phyloP scores from a whole-genome alignment of 2,329 filamentous ascomycete genomes.

The Xylariaceae sp. region DNA sequence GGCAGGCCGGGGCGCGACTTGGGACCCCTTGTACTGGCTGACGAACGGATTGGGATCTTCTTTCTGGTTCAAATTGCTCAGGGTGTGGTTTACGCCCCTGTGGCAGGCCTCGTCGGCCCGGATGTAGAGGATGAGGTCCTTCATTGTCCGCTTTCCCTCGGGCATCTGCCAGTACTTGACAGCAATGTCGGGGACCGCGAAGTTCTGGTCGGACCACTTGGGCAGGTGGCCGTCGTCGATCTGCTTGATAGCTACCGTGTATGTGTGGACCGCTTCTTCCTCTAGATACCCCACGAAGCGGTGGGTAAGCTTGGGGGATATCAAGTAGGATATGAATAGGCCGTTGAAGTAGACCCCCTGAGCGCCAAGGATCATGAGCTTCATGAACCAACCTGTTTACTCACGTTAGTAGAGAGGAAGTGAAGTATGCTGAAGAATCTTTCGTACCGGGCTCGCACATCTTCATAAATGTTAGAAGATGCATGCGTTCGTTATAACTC shows the following conservation, averaged over 20 bases:
- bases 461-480: conserved; percentile 89
- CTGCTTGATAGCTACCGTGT: conserved; percentile 85
- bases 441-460: conserved; percentile 72
- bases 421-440: neutral
- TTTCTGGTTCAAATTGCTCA: conserved; percentile 83
- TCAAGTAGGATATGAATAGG: conserved; percentile 85
- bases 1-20: conserved; percentile 67
- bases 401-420: conserved; percentile 22
- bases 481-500: conserved; percentile 93
- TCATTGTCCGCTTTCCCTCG: conserved; percentile 79
- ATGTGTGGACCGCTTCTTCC: conserved; percentile 95
- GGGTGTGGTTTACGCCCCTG: conserved; percentile 92
- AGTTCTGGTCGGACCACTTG: conserved; percentile 71
- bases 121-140: conserved; percentile 84
- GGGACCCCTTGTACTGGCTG: conserved; percentile 73
- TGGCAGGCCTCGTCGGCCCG: conserved; percentile 89
- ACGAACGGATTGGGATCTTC: conserved; percentile 93
- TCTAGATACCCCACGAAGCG: conserved; percentile 97
- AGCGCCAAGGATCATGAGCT: conserved; percentile 84
- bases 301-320: conserved; percentile 86
- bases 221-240: conserved; percentile 84
- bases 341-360: conserved; percentile 97
- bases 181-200: conserved; percentile 85
- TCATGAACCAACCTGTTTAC: conserved; percentile 77
- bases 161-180: conserved; percentile 95